Evolutionary conservation across 305 asterid species (phyloP).

Genomic region (Fraxinus latifolia): DNA sequence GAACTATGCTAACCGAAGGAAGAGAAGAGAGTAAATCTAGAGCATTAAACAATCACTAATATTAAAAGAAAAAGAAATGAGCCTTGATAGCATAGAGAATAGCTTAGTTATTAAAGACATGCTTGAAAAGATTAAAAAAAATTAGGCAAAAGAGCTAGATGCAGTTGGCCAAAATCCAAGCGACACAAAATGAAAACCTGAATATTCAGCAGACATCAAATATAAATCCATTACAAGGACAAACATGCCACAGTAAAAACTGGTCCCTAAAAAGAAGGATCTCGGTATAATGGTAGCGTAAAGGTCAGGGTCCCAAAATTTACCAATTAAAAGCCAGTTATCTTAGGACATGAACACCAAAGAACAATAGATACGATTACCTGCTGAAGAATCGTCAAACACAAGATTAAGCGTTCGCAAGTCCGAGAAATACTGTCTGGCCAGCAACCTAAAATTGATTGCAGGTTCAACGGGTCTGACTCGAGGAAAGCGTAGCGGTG

Average conservation of each 20-base stretch:
- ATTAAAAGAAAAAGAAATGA: not conserved
- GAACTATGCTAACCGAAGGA: not conserved
- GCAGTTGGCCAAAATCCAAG: not conserved
- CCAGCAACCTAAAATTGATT: conserved; percentile 74
- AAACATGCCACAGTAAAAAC: not conserved
- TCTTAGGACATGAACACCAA: conserved; percentile 16
- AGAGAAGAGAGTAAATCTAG: not conserved
- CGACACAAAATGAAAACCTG: not conserved
- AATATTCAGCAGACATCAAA: not conserved
- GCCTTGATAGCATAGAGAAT: not conserved
- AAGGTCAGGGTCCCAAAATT: conserved; percentile 19
- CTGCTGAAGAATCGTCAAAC: conserved; percentile 65
- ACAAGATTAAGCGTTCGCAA: conserved; percentile 69
- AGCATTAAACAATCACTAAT: not conserved
- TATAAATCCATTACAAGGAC: not conserved
- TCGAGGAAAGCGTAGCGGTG: conserved; percentile 88
- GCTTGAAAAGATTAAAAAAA: not conserved
- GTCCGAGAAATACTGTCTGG: conserved; percentile 81
- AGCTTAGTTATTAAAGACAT: not conserved
- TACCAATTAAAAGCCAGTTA: conserved; percentile 18
- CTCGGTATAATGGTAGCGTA: not conserved
- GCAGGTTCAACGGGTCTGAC: conserved; percentile 68
- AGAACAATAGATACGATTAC: conserved; percentile 35
- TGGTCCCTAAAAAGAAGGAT: not conserved
- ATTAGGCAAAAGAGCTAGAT: not conserved